Percentiles rank a stretch among this genome's conserved stretches.
These are phyloP conservation scores for Fusarium proliferatum DNA, from an alignment of 2,329 filamentous ascomycete genomes.

Conservation along the genomic window DNA sequence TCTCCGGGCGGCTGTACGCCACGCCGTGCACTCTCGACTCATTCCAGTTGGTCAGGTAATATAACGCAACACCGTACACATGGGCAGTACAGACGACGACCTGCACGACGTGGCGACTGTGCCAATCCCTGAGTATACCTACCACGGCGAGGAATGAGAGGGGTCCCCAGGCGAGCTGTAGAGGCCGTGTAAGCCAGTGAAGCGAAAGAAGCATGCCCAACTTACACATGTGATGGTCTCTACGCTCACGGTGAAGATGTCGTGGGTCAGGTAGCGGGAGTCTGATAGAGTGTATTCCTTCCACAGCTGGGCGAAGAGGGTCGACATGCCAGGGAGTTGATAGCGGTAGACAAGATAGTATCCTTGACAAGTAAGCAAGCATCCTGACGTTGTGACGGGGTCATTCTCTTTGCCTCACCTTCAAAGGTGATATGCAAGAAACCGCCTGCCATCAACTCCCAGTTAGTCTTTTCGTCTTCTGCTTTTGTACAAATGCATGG, in stretches of 20 bases:
- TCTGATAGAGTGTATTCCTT: constrained; percentile 92
- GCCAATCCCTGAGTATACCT: constrained; percentile 57
- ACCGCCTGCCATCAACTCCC: constrained; percentile 59
- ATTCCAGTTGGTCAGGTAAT: constrained; percentile 68
- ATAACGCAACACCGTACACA: constrained; percentile 71
- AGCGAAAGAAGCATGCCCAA: neutral
- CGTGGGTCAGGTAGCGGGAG: constrained; percentile 84
- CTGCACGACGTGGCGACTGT: constrained; percentile 63
- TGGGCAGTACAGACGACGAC: constrained; percentile 64
- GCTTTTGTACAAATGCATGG: constrained; percentile 1
- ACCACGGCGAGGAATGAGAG: constrained; percentile 63
- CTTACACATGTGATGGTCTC: constrained; percentile 83
- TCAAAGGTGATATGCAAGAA: constrained; percentile 86
- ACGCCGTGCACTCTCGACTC: constrained; percentile 59
- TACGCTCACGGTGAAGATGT: constrained; percentile 87
- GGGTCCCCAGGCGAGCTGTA: constrained; percentile 67
- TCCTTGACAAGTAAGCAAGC: constrained; percentile 53
- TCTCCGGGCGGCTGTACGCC: constrained; percentile 68
- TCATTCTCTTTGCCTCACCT: constrained; percentile 57
- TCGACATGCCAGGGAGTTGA: constrained; percentile 73
- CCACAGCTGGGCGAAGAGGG: constrained; percentile 86
- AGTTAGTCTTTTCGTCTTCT: neutral
- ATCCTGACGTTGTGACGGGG: neutral
- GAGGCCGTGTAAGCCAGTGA: constrained; percentile 3
- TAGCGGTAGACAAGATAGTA: constrained; percentile 81